phyloP scores from a whole-genome alignment of 805 yeast genomes.

The Jamesozyma piceae region DNA sequence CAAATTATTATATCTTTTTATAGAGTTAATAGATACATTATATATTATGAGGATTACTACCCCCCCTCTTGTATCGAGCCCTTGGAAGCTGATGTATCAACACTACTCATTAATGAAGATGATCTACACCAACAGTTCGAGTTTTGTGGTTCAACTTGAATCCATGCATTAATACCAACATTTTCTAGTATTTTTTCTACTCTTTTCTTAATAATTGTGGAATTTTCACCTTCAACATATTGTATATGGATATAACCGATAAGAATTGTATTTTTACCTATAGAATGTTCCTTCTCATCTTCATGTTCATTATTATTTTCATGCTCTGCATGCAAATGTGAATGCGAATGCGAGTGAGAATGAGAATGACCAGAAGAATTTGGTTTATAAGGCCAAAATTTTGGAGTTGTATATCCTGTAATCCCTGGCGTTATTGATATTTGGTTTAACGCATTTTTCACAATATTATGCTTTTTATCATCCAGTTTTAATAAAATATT shows the following conservation, averaged over 20 bases:
- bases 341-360: conserved; percentile 19
- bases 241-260: conserved; percentile 83
- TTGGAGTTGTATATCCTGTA: conserved; percentile 74
- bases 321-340: conserved; percentile 4
- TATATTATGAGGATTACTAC: too few relatives aligned
- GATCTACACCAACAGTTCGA: conserved; percentile 62
- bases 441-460: conserved; percentile 60
- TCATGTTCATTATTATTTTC: conserved; percentile 9
- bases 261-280: conserved; percentile 27
- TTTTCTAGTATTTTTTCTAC: conserved; percentile 46
- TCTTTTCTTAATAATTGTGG: conserved; percentile 48
- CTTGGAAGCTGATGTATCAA: neutral
- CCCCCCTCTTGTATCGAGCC: too few relatives aligned
- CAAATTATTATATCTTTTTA: too few relatives aligned
- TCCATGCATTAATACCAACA: conserved; percentile 44
- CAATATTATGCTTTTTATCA: conserved; percentile 47
- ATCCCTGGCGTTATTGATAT: conserved; percentile 68
- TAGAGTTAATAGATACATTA: too few relatives aligned
- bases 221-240: conserved; percentile 53
- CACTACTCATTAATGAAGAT: conserved; percentile 11
- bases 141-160: conserved; percentile 59
- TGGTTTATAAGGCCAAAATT: conserved; percentile 69
- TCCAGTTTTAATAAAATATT: conserved; percentile 57
- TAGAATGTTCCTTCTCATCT: conserved; percentile 22
- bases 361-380: conserved; percentile 21